Evolutionary conservation across 352 stramenopile species (phyloP).

Genomic region (Plasmopara halstedii): DNA sequence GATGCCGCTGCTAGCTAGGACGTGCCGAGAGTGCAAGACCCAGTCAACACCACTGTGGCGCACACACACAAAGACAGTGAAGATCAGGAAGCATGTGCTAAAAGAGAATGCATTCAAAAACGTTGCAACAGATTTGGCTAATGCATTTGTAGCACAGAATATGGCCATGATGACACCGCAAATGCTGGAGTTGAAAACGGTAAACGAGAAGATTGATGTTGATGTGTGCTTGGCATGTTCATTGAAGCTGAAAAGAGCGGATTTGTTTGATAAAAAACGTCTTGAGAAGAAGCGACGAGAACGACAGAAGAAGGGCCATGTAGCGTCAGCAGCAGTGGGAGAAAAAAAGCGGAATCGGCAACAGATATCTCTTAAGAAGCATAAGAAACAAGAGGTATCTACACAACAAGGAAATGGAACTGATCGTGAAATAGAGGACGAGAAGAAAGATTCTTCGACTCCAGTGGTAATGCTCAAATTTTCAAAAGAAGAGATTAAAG

Average conservation of each 20-base stretch:
- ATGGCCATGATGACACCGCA: conserved; percentile 3
- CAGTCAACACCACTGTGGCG: conserved; percentile 67
- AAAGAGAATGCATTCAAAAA: not conserved
- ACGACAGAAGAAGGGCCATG: conserved; percentile 24
- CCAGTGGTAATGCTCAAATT: conserved; percentile 24
- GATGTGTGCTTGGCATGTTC: conserved; percentile 69
- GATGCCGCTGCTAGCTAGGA: conserved; percentile 22
- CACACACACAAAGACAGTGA: conserved; percentile 20
- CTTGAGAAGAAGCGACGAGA: conserved; percentile 28
- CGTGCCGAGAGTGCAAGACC: conserved; percentile 35
- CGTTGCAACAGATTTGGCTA: not conserved
- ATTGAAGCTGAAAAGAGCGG: conserved; percentile 53
- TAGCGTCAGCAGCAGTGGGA: conserved; percentile 1
- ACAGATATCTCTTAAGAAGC: conserved; percentile 53
- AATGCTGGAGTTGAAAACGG: conserved; percentile 13
- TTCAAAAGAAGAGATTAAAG: conserved; percentile 30
- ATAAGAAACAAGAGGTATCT: conserved; percentile 37
- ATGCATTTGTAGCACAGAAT: conserved; percentile 9
- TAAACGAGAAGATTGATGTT: conserved; percentile 17
- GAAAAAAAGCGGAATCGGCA: conserved; percentile 46
- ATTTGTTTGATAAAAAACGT: conserved; percentile 57
- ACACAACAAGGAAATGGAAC: conserved; percentile 1
- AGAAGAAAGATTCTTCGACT: conserved; percentile 1
- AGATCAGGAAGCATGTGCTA: conserved; percentile 11
- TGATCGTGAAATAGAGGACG: not conserved